Evolutionary conservation across 1,284 basidiomycete species (phyloP).

Genomic region (Melampsora abietis-canadensis): DNA sequence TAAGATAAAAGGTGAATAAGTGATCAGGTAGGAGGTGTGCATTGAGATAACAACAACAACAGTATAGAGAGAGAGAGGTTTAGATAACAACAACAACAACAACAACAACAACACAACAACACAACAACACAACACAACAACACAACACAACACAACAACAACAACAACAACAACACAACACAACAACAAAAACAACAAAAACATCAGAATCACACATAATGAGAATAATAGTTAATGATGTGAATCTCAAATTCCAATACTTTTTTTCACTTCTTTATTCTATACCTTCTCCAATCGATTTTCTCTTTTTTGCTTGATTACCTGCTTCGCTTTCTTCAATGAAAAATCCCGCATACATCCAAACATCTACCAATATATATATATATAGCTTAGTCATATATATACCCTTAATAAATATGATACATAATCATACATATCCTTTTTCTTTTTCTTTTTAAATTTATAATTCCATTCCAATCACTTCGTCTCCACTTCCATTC

Average conservation of each 20-base stretch:
- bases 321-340: neutral
- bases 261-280: neutral
- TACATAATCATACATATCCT: neutral
- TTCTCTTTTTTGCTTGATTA: neutral
- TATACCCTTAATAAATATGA: neutral
- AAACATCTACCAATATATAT: too few relatives aligned
- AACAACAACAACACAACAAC: neutral
- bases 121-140: too few relatives aligned
- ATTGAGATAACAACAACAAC: slow-evolving; percentile 4
- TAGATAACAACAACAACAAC: neutral
- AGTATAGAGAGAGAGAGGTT: slow-evolving; percentile 2
- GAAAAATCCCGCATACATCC: too few relatives aligned
- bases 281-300: neutral
- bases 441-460: neutral
- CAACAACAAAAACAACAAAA: too few relatives aligned
- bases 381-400: too few relatives aligned
- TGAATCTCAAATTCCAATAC: neutral
- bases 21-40: slow-evolving; percentile 4
- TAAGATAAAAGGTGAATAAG: neutral
- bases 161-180: too few relatives aligned
- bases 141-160: too few relatives aligned
- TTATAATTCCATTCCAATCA: slow-evolving; percentile 34
- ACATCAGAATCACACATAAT: neutral
- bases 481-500: slow-evolving; percentile 22
- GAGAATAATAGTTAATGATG: neutral